Percentiles rank a stretch among this genome's conserved stretches.
Conservation (phyloP, 305 asterid genomes). For the Fraxinus albicans region DNA sequence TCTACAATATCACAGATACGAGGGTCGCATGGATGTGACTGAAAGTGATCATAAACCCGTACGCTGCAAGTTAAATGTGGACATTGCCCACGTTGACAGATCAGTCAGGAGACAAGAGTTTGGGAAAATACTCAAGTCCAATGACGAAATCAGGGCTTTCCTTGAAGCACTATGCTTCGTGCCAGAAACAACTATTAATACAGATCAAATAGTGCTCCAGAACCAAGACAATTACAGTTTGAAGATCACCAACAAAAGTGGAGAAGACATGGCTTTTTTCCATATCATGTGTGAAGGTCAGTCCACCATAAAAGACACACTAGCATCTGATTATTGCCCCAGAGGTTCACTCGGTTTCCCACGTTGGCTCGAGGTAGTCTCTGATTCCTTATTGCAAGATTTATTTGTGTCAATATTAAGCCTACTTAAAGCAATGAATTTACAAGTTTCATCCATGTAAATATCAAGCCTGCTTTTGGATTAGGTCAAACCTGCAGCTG, state of each 20-base stretch:
- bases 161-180: slow-evolving; percentile 55
- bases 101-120: slow-evolving; percentile 74
- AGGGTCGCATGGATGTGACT: slow-evolving; percentile 87
- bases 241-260: slow-evolving; percentile 67
- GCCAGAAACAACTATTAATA: slow-evolving; percentile 63
- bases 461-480: background rate
- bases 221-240: slow-evolving; percentile 66
- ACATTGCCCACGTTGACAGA: slow-evolving; percentile 78
- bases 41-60: slow-evolving; percentile 98
- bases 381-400: slow-evolving; percentile 5
- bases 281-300: slow-evolving; percentile 74
- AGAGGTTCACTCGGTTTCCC: slow-evolving; percentile 85
- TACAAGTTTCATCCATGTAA: background rate
- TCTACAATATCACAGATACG: slow-evolving; percentile 48
- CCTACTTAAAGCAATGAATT: background rate
- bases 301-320: slow-evolving; percentile 47
- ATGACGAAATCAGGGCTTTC: slow-evolving; percentile 40
- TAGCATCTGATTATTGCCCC: slow-evolving; percentile 50
- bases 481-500: slow-evolving; percentile 83
- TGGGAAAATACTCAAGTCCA: slow-evolving; percentile 60
- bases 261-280: slow-evolving; percentile 52
- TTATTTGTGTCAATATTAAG: background rate
- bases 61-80: slow-evolving; percentile 78
- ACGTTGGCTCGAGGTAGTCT: slow-evolving; percentile 86
- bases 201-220: slow-evolving; percentile 53